These are phyloP conservation scores for Colletotrichum cereale DNA, from an alignment of 2,329 filamentous ascomycete genomes.

Conservation along the genomic window DNA sequence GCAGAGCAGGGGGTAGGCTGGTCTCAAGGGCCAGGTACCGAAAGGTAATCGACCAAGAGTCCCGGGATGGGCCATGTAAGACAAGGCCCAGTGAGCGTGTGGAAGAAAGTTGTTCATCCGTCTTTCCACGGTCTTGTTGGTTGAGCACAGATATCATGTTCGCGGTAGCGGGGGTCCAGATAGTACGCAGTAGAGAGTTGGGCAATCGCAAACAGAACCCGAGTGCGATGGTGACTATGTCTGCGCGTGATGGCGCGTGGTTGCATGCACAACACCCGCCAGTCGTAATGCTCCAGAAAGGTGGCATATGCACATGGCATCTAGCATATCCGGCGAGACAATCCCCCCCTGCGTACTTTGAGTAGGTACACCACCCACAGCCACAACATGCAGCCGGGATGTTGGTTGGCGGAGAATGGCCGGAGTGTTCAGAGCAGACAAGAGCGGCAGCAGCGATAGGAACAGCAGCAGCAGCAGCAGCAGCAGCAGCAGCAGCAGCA, in stretches of 20 bases:
- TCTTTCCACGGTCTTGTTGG: not conserved
- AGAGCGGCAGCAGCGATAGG: not conserved
- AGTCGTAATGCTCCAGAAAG: not conserved
- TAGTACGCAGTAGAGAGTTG: not conserved
- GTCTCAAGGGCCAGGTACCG: conserved; percentile 27
- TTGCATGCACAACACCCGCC: conserved; percentile 11
- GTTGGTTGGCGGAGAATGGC: conserved; percentile 2
- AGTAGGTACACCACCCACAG: not conserved
- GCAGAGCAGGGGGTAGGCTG: conserved; percentile 25
- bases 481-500: not conserved
- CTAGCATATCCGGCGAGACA: conserved; percentile 10
- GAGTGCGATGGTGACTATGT: not conserved
- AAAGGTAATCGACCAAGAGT: conserved; percentile 21
- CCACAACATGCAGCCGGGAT: not conserved
- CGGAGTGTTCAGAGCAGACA: not conserved
- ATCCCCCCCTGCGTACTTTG: not conserved
- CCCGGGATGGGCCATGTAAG: conserved; percentile 33
- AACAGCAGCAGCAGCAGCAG: not conserved
- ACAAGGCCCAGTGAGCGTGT: conserved; percentile 7
- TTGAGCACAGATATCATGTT: not conserved
- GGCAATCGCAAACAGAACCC: not conserved
- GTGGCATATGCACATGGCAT: conserved; percentile 32
- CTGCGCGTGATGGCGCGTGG: not conserved
- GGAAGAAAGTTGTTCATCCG: not conserved
- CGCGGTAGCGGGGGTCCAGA: not conserved